Conservation (phyloP, 495 filamentous ascomycete genomes). For the Penicillium atrosanguineum region DNA sequence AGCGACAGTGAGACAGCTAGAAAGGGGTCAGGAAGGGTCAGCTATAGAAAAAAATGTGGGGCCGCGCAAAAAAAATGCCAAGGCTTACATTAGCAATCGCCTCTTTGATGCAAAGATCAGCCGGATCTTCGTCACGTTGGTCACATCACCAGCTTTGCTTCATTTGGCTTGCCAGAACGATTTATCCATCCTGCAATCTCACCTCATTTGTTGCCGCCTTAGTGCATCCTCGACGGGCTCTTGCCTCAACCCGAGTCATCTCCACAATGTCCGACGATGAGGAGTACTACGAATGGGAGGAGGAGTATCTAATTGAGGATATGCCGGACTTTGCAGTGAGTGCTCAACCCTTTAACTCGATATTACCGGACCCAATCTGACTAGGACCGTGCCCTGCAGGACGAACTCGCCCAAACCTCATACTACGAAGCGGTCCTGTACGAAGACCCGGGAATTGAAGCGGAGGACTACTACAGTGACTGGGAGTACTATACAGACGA, state of each 20-base stretch:
- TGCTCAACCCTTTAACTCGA: neutral
- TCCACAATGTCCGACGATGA: slow-evolving; percentile 50
- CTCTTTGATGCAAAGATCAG: slow-evolving; percentile 20
- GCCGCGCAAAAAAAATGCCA: slow-evolving; percentile 18
- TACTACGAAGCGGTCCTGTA: slow-evolving; percentile 41
- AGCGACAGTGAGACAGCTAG: neutral
- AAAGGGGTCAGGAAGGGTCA: neutral
- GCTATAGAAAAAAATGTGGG: slow-evolving; percentile 16
- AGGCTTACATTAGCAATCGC: slow-evolving; percentile 27
- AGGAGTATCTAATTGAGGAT: slow-evolving; percentile 45
- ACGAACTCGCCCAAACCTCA: slow-evolving; percentile 46
- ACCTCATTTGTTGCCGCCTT: neutral
- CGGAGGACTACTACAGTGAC: slow-evolving; percentile 45
- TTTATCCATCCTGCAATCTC: neutral
- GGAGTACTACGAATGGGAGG: slow-evolving; percentile 46
- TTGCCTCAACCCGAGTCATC: slow-evolving; percentile 1
- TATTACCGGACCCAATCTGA: neutral
- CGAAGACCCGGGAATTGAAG: slow-evolving; percentile 42
- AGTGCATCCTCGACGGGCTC: neutral
- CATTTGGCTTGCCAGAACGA: slow-evolving; percentile 1
- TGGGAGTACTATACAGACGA: slow-evolving; percentile 52
- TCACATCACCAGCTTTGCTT: slow-evolving; percentile 10
- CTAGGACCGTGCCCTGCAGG: slow-evolving; percentile 22
- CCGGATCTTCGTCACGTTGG: slow-evolving; percentile 17
- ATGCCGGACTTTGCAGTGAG: slow-evolving; percentile 43